A percentile compares a stretch with the other conserved stretches of the same genome.
phyloP scores from a whole-genome alignment of 2,329 filamentous ascomycete species.

The Diaporthe destruens region DNA sequence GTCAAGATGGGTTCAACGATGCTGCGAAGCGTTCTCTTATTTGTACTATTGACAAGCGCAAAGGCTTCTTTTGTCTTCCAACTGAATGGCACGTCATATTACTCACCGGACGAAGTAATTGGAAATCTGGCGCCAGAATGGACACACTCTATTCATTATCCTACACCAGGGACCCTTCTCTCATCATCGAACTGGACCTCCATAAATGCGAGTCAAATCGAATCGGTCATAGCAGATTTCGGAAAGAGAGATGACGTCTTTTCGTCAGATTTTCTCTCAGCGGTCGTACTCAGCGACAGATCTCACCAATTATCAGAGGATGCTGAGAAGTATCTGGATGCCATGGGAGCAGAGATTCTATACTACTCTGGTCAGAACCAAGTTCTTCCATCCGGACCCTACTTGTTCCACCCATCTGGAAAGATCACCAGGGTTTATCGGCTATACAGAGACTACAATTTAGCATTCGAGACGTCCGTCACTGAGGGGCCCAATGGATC shows the following conservation, averaged over 20 bases:
- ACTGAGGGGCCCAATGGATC: background rate
- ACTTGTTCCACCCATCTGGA: conserved; percentile 6
- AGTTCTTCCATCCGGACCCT: background rate
- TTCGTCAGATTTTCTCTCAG: background rate
- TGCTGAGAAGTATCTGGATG: background rate
- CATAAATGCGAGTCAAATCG: background rate
- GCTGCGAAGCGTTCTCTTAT: background rate
- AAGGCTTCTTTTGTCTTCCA: conserved; percentile 1
- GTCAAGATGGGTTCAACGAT: conserved; percentile 2
- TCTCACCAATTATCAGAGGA: background rate
- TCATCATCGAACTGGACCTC: background rate
- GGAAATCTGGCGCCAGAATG: background rate
- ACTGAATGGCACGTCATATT: background rate
- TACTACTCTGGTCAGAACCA: background rate
- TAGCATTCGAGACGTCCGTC: conserved; percentile 4
- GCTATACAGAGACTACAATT: background rate
- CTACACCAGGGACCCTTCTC: background rate
- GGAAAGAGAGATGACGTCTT: background rate
- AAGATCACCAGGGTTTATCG: conserved; percentile 12
- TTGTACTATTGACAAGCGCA: background rate
- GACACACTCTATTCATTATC: background rate
- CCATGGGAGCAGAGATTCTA: background rate
- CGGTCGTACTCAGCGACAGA: background rate
- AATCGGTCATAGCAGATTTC: background rate
- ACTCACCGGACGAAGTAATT: background rate